Evolutionary conservation across 352 stramenopile species (phyloP).

Genomic region (Pythium monospermum): DNA sequence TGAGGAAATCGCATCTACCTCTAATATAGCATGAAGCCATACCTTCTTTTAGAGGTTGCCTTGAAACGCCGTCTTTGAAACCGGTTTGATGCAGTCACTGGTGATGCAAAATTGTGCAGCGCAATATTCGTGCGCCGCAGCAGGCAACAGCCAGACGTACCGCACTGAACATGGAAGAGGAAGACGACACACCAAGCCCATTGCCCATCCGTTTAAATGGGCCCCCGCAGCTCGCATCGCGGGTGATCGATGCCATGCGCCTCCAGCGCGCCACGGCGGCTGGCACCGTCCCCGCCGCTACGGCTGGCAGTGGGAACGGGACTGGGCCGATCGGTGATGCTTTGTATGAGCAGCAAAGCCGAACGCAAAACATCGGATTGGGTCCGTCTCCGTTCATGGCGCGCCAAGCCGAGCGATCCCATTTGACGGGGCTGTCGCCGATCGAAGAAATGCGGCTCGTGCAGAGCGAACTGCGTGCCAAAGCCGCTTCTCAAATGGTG

Average conservation of each 20-base stretch:
- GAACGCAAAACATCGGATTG: not conserved
- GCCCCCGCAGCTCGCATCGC: not conserved
- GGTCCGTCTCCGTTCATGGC: slow-evolving; percentile 68
- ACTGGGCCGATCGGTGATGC: too few relatives aligned
- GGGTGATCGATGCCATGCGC: not conserved
- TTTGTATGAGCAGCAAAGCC: slow-evolving; percentile 3
- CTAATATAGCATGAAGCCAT: too few relatives aligned
- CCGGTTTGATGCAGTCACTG: not conserved
- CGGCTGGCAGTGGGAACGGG: too few relatives aligned
- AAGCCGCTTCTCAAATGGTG: slow-evolving; percentile 53
- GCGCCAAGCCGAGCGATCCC: slow-evolving; percentile 59
- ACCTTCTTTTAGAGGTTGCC: too few relatives aligned
- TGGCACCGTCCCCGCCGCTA: too few relatives aligned
- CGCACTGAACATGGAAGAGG: too few relatives aligned
- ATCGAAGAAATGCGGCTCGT: slow-evolving; percentile 82
- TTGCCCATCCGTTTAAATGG: not conserved
- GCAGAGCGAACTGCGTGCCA: slow-evolving; percentile 75
- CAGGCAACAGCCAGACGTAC: too few relatives aligned
- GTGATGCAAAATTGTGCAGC: too few relatives aligned
- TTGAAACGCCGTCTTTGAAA: not conserved
- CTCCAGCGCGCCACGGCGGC: not conserved
- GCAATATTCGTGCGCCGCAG: too few relatives aligned
- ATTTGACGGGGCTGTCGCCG: slow-evolving; percentile 70
- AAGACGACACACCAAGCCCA: not conserved
- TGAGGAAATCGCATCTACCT: too few relatives aligned